Evolutionary conservation across 495 filamentous ascomycete species (phyloP), one percentile per base, ranked within the genome.

Genomic region (Astrocystis sublimbata): DNA sequence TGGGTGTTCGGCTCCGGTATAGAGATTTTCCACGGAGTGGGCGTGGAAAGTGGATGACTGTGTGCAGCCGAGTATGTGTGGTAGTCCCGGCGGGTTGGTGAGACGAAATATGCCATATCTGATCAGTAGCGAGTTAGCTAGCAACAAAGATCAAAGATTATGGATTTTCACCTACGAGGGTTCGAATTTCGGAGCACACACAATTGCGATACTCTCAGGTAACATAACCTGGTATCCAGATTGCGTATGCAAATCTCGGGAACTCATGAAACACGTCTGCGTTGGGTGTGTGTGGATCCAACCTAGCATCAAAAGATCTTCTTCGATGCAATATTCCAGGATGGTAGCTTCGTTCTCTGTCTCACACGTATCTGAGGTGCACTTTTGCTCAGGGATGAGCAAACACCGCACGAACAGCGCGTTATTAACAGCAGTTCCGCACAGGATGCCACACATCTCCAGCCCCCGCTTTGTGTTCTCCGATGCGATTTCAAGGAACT

Each of bases 261-360:
- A 92, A 75, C 92, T 96, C 91, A 98, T 94, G 72, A 98, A 98
- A 72, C 94, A 98, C 1, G 92, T 96, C 77, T 98, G 96, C 0
- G 88, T 90, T 0, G 94, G 94, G 71, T 98, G 94, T 0, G 94
- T 98, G 72, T 98, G 94, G 59, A 98, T 98, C 94, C 94, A 98
- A 56, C 94, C 94, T 8, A 97, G 81, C 61, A 94, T 86, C 76
- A 97, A 87, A 40, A 98, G 71, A 45, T 97, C 90, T 66, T 97
- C 87, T 6, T 79, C 81, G 65, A 93, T 88, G 68, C 91, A 93
- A 70, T 92, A 98, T 33, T 96, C 91, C 45, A 97, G 90, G 23
- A 96, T 82, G 0, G 83, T 86, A 36, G 80, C 81, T 68, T 96
- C 93, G 65, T 97, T 92, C 26, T 90, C 84, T 4, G 89, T 98